These are phyloP conservation scores for Lathyrus sativus DNA, from an alignment of 306 rosid species.

Conservation along the genomic window DNA sequence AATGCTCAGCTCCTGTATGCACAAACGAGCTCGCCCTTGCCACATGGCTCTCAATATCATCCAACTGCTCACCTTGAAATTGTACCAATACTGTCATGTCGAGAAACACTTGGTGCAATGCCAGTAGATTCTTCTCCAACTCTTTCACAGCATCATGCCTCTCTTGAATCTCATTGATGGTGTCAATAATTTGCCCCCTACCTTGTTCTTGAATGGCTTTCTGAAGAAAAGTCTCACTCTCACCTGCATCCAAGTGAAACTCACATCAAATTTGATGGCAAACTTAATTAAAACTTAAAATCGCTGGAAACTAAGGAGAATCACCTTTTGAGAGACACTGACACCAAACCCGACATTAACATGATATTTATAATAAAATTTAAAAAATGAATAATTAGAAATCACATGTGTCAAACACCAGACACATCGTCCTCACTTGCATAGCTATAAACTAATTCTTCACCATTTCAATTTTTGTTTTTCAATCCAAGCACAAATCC, in stretches of 20 bases:
- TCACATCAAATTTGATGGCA: background rate
- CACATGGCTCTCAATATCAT: slow-evolving; percentile 86
- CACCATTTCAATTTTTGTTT: background rate
- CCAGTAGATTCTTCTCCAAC: slow-evolving; percentile 81
- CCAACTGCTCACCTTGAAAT: slow-evolving; percentile 88
- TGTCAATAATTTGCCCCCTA: slow-evolving; percentile 80
- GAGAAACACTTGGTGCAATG: slow-evolving; percentile 91
- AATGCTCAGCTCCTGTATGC: slow-evolving; percentile 56
- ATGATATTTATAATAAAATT: too few relatives aligned
- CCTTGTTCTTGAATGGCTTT: slow-evolving; percentile 97
- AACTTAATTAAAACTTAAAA: background rate
- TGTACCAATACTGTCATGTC: slow-evolving; percentile 97
- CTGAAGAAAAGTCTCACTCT: slow-evolving; percentile 96
- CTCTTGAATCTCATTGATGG: slow-evolving; percentile 93
- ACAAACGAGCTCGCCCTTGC: slow-evolving; percentile 77
- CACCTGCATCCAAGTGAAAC: slow-evolving; percentile 55
- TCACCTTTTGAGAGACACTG: too few relatives aligned
- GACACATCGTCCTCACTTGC: too few relatives aligned
- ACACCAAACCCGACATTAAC: too few relatives aligned
- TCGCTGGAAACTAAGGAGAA: background rate
- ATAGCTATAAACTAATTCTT: background rate
- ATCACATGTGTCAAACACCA: too few relatives aligned
- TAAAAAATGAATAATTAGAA: too few relatives aligned
- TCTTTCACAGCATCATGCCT: slow-evolving; percentile 94
- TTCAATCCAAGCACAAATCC: slow-evolving; percentile 8